Percentiles rank a stretch among this genome's conserved stretches.
These are phyloP conservation scores for Penicillium turbatum DNA, from an alignment of 495 filamentous ascomycete species.

Conservation along the genomic window DNA sequence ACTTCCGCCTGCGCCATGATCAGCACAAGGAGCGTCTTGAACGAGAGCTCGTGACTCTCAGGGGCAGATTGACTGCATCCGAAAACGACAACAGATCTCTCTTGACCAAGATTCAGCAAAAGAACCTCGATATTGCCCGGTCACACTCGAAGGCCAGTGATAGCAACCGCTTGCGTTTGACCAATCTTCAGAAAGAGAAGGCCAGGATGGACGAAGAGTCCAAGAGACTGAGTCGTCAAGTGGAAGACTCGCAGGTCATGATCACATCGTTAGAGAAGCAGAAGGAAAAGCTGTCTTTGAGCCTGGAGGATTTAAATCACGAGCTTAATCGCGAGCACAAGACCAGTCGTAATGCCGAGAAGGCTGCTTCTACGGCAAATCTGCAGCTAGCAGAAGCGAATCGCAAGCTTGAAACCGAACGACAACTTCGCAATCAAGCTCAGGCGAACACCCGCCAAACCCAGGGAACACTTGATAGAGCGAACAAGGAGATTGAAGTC, in stretches of 20 bases:
- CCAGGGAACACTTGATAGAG: conserved; percentile 69
- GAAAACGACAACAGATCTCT: conserved; percentile 97
- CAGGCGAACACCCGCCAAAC: conserved; percentile 80
- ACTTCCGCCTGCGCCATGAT: conserved; percentile 81
- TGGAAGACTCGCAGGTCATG: conserved; percentile 81
- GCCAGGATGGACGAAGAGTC: conserved; percentile 78
- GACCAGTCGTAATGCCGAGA: conserved; percentile 85
- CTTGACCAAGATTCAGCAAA: conserved; percentile 94
- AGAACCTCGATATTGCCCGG: conserved; percentile 92
- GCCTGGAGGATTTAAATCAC: conserved; percentile 88
- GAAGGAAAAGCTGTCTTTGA: conserved; percentile 88
- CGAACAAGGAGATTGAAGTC: conserved; percentile 73
- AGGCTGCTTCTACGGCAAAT: conserved; percentile 74
- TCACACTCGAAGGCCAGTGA: conserved; percentile 85
- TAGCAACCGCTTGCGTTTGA: conserved; percentile 71
- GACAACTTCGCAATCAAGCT: conserved; percentile 78
- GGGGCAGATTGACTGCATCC: conserved; percentile 84
- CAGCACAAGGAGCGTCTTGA: conserved; percentile 91
- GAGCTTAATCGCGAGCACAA: conserved; percentile 90
- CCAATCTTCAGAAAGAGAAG: conserved; percentile 79
- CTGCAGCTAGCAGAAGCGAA: conserved; percentile 86
- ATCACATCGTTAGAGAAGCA: conserved; percentile 90
- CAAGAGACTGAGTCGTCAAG: conserved; percentile 72
- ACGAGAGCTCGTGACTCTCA: conserved; percentile 86
- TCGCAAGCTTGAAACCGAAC: conserved; percentile 83